Conservation (phyloP, 345 rosid genomes). For the Alliaria petiolata region DNA sequence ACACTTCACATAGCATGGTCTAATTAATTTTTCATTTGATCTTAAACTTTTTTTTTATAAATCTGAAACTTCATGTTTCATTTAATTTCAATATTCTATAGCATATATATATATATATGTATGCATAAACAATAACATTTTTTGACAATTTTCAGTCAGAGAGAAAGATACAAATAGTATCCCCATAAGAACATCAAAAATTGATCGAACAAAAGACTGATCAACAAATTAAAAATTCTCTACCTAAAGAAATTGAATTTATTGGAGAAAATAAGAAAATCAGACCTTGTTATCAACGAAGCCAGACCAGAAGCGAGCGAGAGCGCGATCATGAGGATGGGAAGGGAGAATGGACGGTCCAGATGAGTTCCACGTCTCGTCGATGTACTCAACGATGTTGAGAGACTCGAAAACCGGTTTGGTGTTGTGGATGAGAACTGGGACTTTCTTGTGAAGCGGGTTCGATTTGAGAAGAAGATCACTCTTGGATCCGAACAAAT, state of each 20-base stretch:
- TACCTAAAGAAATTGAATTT: too few species aligned
- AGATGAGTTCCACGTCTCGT: constrained; percentile 56
- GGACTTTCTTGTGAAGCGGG: constrained; percentile 42
- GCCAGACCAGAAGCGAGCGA: constrained; percentile 62
- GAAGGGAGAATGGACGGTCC: constrained; percentile 56
- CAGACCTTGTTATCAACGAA: constrained; percentile 51
- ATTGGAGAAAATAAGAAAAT: neutral
- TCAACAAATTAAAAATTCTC: neutral
- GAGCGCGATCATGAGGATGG: constrained; percentile 53
- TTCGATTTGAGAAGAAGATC: constrained; percentile 32
- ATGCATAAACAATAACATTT: neutral
- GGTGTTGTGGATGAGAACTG: constrained; percentile 38
- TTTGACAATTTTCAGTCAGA: neutral
- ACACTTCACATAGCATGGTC: neutral
- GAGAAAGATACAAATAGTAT: neutral
- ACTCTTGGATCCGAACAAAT: constrained; percentile 38
- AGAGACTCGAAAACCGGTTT: constrained; percentile 29
- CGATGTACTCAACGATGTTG: constrained; percentile 37
- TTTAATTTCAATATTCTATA: neutral
- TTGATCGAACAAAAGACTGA: neutral
- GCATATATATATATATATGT: neutral
- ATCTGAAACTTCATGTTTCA: too few species aligned
- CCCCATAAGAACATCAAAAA: neutral
- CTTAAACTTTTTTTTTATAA: too few species aligned
- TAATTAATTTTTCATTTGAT: too few species aligned